These are phyloP conservation scores for Rhododendron molle DNA, from an alignment of 148 eudicot genomes.

Conservation along the genomic window DNA sequence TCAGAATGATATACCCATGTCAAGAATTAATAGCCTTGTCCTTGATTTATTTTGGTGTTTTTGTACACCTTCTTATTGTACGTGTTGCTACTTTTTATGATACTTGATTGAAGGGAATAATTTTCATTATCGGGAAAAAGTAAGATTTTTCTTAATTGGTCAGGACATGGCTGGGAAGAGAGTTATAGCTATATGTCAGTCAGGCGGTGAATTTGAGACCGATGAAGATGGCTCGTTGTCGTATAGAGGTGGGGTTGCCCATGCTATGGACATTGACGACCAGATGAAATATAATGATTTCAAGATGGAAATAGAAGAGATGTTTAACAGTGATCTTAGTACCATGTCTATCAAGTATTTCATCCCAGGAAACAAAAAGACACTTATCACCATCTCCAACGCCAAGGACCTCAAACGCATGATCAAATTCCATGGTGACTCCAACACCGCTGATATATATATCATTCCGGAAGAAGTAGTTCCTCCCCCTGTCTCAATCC, in stretches of 20 bases:
- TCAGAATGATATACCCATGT: not conserved
- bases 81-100: not conserved
- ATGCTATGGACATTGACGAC: slow-evolving; percentile 85
- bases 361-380: slow-evolving; percentile 80
- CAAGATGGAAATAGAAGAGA: slow-evolving; percentile 76
- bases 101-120: not conserved
- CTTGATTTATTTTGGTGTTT: not conserved
- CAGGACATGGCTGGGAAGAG: slow-evolving; percentile 75
- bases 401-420: slow-evolving; percentile 87
- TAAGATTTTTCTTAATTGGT: not conserved
- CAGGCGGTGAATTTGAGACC: slow-evolving; percentile 69
- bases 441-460: slow-evolving; percentile 60
- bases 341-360: slow-evolving; percentile 68
- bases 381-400: slow-evolving; percentile 78
- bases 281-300: slow-evolving; percentile 57
- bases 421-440: slow-evolving; percentile 69
- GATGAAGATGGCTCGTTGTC: slow-evolving; percentile 53
- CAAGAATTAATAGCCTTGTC: not conserved
- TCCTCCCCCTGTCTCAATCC: slow-evolving; percentile 59
- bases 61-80: not conserved
- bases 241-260: slow-evolving; percentile 93
- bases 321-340: slow-evolving; percentile 56
- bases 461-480: slow-evolving; percentile 56
- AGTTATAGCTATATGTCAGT: slow-evolving; percentile 83
- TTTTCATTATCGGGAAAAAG: not conserved